Evolutionary conservation across 805 yeast species (phyloP).

Genomic region (Metschnikowia kofuensis): DNA sequence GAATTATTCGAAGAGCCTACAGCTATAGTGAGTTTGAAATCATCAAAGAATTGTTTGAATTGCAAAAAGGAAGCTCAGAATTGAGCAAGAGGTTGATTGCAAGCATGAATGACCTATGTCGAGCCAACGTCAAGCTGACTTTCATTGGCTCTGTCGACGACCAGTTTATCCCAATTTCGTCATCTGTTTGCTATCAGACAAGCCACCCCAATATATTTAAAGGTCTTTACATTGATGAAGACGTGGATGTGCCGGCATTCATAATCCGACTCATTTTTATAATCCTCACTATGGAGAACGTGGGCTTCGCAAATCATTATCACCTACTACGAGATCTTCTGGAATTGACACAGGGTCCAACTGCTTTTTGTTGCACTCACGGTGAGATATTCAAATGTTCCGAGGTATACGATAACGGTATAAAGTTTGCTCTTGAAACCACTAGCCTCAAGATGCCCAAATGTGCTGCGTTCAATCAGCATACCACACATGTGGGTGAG

Average conservation of each 20-base stretch:
- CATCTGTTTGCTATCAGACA: slow-evolving; percentile 27
- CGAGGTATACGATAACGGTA: slow-evolving; percentile 27
- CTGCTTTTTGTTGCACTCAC: slow-evolving; percentile 18
- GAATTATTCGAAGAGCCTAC: slow-evolving; percentile 38
- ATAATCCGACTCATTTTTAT: slow-evolving; percentile 26
- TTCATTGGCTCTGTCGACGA: slow-evolving; percentile 33
- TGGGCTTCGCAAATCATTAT: slow-evolving; percentile 34
- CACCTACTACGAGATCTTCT: slow-evolving; percentile 27
- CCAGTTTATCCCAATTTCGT: slow-evolving; percentile 35
- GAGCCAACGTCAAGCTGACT: slow-evolving; percentile 33
- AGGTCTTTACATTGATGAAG: slow-evolving; percentile 21
- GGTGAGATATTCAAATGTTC: slow-evolving; percentile 24
- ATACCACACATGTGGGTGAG: background rate
- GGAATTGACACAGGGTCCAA: slow-evolving; percentile 26
- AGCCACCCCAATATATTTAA: slow-evolving; percentile 40
- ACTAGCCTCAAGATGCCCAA: slow-evolving; percentile 24
- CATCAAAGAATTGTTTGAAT: slow-evolving; percentile 34
- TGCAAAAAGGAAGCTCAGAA: slow-evolving; percentile 23
- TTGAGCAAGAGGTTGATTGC: slow-evolving; percentile 16
- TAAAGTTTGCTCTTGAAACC: slow-evolving; percentile 36
- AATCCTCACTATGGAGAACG: slow-evolving; percentile 30
- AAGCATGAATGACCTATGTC: slow-evolving; percentile 21
- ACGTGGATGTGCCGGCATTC: slow-evolving; percentile 26
- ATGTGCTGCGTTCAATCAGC: background rate
- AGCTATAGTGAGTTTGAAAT: slow-evolving; percentile 34